phyloP scores from a whole-genome alignment of 331 rosid species.

The Acacia pycnantha region DNA sequence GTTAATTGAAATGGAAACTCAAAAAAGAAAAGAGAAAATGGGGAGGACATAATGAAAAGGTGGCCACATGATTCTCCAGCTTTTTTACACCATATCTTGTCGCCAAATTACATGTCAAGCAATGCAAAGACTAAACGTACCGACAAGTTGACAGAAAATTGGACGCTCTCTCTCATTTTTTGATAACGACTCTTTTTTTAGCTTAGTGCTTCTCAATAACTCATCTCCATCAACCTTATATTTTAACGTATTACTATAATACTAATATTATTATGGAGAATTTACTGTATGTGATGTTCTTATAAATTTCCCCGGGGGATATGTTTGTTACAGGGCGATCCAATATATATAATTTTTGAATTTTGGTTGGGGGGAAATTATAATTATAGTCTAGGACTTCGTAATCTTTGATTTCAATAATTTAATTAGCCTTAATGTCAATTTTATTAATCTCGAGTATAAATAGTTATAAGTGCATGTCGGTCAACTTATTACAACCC shows the following conservation, averaged over 20 bases:
- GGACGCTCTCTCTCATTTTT: conserved; percentile 31
- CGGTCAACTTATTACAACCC: too few species aligned
- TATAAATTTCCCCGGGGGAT: too few species aligned
- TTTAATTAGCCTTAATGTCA: too few species aligned
- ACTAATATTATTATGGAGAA: too few species aligned
- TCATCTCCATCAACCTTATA: background rate
- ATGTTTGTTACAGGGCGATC: too few species aligned
- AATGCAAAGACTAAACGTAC: conserved; percentile 48
- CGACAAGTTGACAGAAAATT: conserved; percentile 46
- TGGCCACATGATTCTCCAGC: conserved; percentile 41
- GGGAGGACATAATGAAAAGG: conserved; percentile 26
- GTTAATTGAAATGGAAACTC: background rate
- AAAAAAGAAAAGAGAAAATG: background rate
- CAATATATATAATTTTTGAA: too few species aligned
- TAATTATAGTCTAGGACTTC: too few species aligned
- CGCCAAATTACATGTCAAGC: conserved; percentile 45
- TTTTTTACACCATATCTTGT: conserved; percentile 36
- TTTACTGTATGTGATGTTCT: too few species aligned
- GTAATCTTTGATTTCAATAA: too few species aligned
- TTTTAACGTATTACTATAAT: background rate
- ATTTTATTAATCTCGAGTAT: too few species aligned
- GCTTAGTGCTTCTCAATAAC: background rate
- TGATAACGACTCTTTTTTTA: conserved; percentile 26
- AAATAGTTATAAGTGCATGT: too few species aligned
- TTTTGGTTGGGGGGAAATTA: too few species aligned